Evolutionary conservation across 345 rosid genomes (phyloP), one percentile per base, ranked within the genome.

Genomic region (Brassica juncea): DNA sequence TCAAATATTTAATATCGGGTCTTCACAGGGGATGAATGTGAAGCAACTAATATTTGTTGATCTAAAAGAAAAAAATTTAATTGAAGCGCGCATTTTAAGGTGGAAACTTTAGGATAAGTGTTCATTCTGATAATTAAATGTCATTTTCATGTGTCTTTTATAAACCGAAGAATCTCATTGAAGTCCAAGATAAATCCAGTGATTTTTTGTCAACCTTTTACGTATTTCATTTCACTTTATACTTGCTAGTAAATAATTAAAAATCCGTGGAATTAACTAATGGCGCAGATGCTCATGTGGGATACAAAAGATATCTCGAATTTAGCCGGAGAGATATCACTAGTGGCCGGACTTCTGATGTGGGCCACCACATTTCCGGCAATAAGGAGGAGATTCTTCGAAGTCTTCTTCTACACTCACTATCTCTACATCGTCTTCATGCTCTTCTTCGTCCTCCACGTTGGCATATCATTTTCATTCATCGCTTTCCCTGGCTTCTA

Each of bases 371-470:
- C 97, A n/a, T 63, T 76, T 76, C 90, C 93, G 1, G 49, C 75
- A 4, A 72, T 91, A 25, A 82, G 98, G 57, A 73, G 86, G 61
- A 87, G 83, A 70, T 79, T 85, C 73, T 93, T 93, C 70, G 98
- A 93, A 85, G 83, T 93, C 75, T 93, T 93, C 86, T 90, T 87
- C 72, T 93, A 93, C 76, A 84, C 94, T 0, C 98, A 93, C 57
- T 68, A 91, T 68, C 91, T 93, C 71, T 93, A 93, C 85, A 75
- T 88, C 32, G 39, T 86, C 78, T 93, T 91, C 81, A 47, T 91
- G 65, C 12, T 91, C 70, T 93, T 91, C 86, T 91, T 83, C 76
- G 37, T 90, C 21, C 81, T 90, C 27, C 98, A 93, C 63, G 89
- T 91, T 19, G 87, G 92, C 76, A 73, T 89, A 80, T 14, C 77